Evolutionary conservation across 257 asterid species (phyloP), one percentile per base, ranked within the genome.

Genomic region (Euphrasia confusa): DNA sequence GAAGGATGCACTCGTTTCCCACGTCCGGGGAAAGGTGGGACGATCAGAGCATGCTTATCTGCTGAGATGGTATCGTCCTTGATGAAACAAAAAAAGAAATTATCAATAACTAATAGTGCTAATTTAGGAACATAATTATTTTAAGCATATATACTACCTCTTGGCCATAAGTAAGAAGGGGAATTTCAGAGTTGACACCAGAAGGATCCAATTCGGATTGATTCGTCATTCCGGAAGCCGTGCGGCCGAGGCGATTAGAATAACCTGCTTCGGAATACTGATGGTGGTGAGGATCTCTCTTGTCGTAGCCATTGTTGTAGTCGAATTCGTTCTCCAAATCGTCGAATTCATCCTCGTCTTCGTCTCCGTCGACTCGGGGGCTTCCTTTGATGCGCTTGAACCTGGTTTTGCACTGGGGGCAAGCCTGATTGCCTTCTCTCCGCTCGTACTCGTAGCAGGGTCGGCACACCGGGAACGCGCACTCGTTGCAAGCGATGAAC

Each of bases 381-480:
- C 90, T 81, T 52, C 63, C 98, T 71, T 84, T 91, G 56, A 88
- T 63, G 28, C 98, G 93, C 73, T 86, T 88, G 87, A 78, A 91
- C 78, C 96, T 74, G 44, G 94, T 88, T 79, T 78, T 86, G 92
- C 98, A 91, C 69, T 86, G 98, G 69, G 98, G 96, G 54, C 98
- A 91, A 7, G 75, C 79, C 72, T 88, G 94, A 63, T 63, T 81
- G 28, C 96, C 98, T 78, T 88, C 95, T 71, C 83, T 79, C 52
- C 98, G 84, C 75, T 91, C 98, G 33, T 91, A 91, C 76, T 78
- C 94, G 57, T 88, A 88, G 74, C 95, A 91, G 21, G 88, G 69
- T 45, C 89, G 76, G 69, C 98, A 91, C 40, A 88, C 82, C 10
- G 98, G 98, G 83, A 88, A 91, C 67, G 86, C 98, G 17, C 98